Evolutionary conservation across 495 filamentous ascomycete species (phyloP), one percentile per base, ranked within the genome.

Genomic region (Physcia stellaris): DNA sequence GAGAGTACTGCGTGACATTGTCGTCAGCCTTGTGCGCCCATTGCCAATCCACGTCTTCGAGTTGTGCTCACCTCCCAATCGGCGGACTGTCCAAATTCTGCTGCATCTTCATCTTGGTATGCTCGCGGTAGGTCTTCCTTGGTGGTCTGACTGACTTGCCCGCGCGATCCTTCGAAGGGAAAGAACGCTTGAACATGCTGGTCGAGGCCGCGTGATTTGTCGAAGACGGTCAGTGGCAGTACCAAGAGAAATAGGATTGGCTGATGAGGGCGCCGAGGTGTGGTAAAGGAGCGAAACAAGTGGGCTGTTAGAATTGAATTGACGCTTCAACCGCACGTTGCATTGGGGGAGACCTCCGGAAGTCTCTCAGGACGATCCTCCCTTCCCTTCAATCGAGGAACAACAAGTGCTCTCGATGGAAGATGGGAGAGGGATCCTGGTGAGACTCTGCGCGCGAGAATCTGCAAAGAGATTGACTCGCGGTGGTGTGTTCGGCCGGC

Each of bases 181-280:
- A 86, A 50, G 81, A 84, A 57, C 81, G 80, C 58, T 79, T 84
- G 68, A 87, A 86, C 82, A 87, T 87, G 49, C 41, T 69, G 70
- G 54, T 54, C 48, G 60, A 58, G 53, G 45, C 46, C 51, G 47
- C 46, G 48, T 20, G 28, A 34, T 35, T 50, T 46, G 37, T 39
- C 37, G 32, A 43, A 38, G 35, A 35, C 24, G 20, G 34, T 18
- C 6, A 10, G 39, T 11, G 18, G 16, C n/a, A n/a, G n/a, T n/a
- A n/a, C n/a, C n/a, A 44, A 49, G 43, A 46, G 52, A 54, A 35
- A 18, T 37, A 49, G 48, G 30, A 37, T 52, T 47, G 53, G 49
- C 41, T 42, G 52, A 58, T 37, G 47, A 55, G 51, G 52, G 45
- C 56, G 39, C 40, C 48, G 38, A 39, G 39, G 42, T 48, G 53